Conservation (phyloP, 495 filamentous ascomycete species). For the Hypoxylon fragiforme region DNA sequence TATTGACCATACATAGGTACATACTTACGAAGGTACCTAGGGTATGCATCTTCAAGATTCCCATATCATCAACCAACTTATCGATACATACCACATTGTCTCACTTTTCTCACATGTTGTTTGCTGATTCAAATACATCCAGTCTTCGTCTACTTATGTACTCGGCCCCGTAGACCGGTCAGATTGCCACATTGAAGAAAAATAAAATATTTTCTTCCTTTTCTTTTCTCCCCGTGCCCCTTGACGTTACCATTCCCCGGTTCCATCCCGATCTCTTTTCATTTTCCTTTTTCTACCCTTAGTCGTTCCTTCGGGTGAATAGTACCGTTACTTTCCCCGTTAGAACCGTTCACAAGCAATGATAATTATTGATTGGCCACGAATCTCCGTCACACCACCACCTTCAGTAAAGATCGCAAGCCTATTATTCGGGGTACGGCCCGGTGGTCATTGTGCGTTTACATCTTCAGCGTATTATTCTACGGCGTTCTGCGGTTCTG, state of each 20-base stretch:
- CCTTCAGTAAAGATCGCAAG: not conserved
- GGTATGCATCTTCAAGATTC: no score
- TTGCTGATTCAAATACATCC: no score
- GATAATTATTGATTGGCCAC: constrained; percentile 19
- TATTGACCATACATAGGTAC: no score
- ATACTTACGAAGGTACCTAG: no score
- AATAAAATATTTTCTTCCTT: not conserved
- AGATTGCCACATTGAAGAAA: not conserved
- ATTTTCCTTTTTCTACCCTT: not conserved
- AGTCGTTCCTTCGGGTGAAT: not conserved
- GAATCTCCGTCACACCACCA: constrained; percentile 13
- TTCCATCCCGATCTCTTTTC: not conserved
- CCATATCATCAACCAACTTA: no score
- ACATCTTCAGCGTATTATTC: constrained; percentile 21
- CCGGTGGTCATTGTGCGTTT: constrained; percentile 18
- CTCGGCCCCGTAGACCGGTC: not conserved
- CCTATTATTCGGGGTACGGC: constrained; percentile 22
- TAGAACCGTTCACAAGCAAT: constrained; percentile 1
- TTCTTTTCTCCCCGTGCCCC: not conserved
- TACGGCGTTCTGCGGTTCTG: constrained; percentile 21
- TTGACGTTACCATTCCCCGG: not conserved
- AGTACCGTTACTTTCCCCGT: constrained; percentile 2
- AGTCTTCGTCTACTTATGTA: no score
- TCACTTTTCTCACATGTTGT: no score
- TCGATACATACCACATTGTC: no score